A percentile compares a stretch with the other conserved stretches of the same genome.
Evolutionary conservation across 441 rosid species (phyloP).

Genomic region (Euphorbia neoarborescens): DNA sequence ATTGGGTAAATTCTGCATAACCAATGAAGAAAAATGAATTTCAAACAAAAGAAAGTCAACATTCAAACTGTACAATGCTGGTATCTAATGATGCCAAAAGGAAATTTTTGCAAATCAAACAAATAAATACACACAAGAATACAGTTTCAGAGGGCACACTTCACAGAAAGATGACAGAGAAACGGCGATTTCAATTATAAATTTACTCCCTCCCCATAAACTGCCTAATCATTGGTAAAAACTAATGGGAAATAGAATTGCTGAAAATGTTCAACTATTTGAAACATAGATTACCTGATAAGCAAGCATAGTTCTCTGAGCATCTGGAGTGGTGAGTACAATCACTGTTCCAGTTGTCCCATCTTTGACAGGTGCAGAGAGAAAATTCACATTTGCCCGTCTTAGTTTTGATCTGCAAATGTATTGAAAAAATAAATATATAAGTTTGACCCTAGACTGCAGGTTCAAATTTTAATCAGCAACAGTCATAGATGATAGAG

Average conservation of each 20-base stretch:
- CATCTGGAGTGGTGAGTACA: constrained; percentile 91
- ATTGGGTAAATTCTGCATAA: not conserved
- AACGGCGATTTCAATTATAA: not conserved
- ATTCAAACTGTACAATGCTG: not conserved
- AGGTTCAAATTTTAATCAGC: not conserved
- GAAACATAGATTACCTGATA: constrained; percentile 50
- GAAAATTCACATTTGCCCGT: constrained; percentile 74
- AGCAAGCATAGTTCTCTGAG: constrained; percentile 95
- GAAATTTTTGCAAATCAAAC: not conserved
- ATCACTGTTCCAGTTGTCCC: constrained; percentile 97
- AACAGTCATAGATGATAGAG: not conserved
- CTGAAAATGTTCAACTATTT: not conserved
- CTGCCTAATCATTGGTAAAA: not conserved
- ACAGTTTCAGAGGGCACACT: not conserved
- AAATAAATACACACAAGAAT: not conserved
- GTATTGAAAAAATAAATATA: constrained; percentile 6
- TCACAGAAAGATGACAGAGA: not conserved
- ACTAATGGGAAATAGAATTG: not conserved
- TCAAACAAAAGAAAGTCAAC: not conserved
- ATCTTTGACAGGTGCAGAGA: constrained; percentile 72
- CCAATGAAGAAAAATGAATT: not conserved
- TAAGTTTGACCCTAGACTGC: not conserved
- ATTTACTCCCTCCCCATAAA: not conserved
- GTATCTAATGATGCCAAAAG: constrained; percentile 2
- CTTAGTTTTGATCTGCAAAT: constrained; percentile 54